phyloP scores from a whole-genome alignment of 148 eudicot genomes.

The Camellia granthamiana region DNA sequence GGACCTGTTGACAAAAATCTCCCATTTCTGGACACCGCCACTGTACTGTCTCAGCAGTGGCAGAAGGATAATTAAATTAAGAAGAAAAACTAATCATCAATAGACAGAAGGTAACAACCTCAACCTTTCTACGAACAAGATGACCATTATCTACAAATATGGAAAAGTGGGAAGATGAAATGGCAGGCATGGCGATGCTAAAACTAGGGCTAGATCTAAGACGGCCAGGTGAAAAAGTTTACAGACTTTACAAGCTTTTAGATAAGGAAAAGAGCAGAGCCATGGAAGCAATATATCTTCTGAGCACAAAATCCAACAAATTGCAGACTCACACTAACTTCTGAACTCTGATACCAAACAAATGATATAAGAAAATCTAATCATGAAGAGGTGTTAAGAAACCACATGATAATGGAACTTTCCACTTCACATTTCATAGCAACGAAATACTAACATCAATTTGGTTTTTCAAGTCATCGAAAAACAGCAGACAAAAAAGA shows the following conservation, averaged over 20 bases:
- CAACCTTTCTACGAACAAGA: background rate
- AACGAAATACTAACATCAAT: background rate
- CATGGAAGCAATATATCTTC: background rate
- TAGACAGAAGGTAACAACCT: background rate
- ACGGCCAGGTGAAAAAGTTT: background rate
- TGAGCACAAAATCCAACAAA: background rate
- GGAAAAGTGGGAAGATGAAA: background rate
- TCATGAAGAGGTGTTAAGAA: background rate
- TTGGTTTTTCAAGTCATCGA: background rate
- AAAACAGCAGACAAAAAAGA: no score
- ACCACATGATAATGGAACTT: background rate
- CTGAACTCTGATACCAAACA: background rate
- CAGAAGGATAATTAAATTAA: conserved; percentile 15
- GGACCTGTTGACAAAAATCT: conserved; percentile 49
- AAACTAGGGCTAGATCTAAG: background rate
- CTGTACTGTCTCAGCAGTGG: conserved; percentile 22
- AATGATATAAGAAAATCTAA: background rate
- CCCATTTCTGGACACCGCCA: conserved; percentile 33
- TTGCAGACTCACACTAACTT: background rate
- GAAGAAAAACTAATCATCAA: background rate
- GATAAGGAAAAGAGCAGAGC: background rate
- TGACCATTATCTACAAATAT: background rate
- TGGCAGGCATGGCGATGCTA: background rate
- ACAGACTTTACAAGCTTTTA: background rate
- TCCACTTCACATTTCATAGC: background rate